Percentiles rank a stretch among this genome's conserved stretches.
Evolutionary conservation across 2,329 filamentous ascomycete species (phyloP).

Genomic region (Penicillium glabrum): DNA sequence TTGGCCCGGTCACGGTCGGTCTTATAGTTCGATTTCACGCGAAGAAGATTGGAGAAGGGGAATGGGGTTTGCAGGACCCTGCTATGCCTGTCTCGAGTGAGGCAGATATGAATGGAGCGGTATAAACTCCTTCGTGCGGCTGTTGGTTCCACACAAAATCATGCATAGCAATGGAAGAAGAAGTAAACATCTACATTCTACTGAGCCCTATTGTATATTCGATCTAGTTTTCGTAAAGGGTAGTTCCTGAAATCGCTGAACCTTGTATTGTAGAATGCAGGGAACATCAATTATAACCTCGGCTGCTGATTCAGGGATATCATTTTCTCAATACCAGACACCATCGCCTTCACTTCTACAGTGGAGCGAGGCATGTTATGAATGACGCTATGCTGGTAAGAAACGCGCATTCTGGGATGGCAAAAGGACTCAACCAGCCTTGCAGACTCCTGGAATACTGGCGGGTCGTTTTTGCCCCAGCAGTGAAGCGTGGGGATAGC

Average conservation of each 20-base stretch:
- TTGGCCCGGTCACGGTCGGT: slow-evolving; percentile 29
- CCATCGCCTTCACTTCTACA: not conserved
- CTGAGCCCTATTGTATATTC: no score
- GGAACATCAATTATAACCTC: not conserved
- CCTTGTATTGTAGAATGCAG: no score
- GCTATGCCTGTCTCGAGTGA: no score
- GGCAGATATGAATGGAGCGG: no score
- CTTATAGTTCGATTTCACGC: slow-evolving; percentile 26
- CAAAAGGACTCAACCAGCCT: slow-evolving; percentile 2
- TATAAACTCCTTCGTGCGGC: no score
- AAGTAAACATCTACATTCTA: no score
- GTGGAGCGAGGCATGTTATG: slow-evolving; percentile 4
- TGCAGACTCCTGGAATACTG: not conserved
- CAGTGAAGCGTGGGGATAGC: slow-evolving; percentile 12
- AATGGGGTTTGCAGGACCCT: slow-evolving; percentile 26
- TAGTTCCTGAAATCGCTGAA: no score
- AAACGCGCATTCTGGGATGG: not conserved
- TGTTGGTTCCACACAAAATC: no score
- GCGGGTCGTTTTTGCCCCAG: slow-evolving; percentile 3
- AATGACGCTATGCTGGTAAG: not conserved
- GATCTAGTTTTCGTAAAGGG: no score
- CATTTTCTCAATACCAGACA: not conserved
- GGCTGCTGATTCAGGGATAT: not conserved
- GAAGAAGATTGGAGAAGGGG: slow-evolving; percentile 20
- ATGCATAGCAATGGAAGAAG: no score